These are phyloP conservation scores for Seiridium unicorne DNA, from an alignment of 2,329 filamentous ascomycete species.

Conservation along the genomic window DNA sequence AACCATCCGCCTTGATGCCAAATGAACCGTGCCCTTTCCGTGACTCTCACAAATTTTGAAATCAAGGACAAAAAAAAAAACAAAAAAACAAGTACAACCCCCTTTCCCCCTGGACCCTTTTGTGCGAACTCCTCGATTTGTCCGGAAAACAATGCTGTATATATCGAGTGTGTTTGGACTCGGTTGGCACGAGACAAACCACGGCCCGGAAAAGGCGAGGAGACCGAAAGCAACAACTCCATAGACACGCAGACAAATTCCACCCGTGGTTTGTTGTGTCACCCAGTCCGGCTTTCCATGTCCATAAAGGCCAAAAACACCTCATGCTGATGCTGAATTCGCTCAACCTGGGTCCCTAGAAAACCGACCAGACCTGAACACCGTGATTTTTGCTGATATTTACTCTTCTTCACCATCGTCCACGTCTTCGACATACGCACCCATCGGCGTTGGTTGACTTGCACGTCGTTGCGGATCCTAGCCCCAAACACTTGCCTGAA, in stretches of 20 bases:
- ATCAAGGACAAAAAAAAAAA: not conserved
- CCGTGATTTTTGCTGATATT: conserved; percentile 24
- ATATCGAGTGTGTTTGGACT: not conserved
- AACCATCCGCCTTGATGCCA: not conserved
- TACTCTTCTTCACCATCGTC: conserved; percentile 8
- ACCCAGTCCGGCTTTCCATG: conserved; percentile 18
- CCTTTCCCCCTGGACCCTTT: not conserved
- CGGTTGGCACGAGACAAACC: not conserved
- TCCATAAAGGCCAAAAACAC: conserved; percentile 31
- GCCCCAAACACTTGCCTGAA: conserved; percentile 93
- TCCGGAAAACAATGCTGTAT: conserved; percentile 2
- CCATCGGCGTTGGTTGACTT: conserved; percentile 5
- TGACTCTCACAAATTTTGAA: not conserved
- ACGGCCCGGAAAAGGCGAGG: conserved; percentile 13
- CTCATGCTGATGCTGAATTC: conserved; percentile 34
- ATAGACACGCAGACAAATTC: conserved; percentile 15
- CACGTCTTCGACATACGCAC: not conserved
- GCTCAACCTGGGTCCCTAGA: conserved; percentile 21
- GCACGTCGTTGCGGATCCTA: conserved; percentile 38
- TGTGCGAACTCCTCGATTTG: conserved; percentile 2
- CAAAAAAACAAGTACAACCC: not conserved
- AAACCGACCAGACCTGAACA: conserved; percentile 30
- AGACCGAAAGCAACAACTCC: conserved; percentile 16
- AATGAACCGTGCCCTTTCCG: conserved; percentile 2
- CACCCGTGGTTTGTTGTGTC: not conserved